Evolutionary conservation across 2,329 filamentous ascomycete species (phyloP).

Genomic region (Elsinoe australis): DNA sequence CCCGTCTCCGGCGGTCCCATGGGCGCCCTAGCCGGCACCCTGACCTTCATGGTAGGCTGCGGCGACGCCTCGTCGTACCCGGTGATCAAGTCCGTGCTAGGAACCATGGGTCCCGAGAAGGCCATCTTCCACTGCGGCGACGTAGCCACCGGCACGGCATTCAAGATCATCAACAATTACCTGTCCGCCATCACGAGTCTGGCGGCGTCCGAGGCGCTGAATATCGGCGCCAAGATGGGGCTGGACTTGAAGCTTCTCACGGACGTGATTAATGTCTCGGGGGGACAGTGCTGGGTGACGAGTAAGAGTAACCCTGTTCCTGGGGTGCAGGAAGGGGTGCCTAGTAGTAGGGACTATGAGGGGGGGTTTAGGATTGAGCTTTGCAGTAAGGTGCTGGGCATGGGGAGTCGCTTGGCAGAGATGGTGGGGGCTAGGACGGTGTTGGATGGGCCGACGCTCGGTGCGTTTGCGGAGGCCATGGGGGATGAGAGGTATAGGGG

Average conservation of each 20-base stretch:
- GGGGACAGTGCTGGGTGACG: conserved; percentile 28
- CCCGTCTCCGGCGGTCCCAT: conserved; percentile 34
- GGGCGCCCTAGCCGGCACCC: conserved; percentile 30
- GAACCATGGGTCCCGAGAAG: conserved; percentile 26
- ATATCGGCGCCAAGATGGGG: conserved; percentile 27
- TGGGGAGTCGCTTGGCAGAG: conserved; percentile 31
- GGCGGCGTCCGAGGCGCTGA: conserved; percentile 26
- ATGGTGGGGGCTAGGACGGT: conserved; percentile 31
- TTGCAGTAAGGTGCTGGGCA: conserved; percentile 30
- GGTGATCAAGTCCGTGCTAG: conserved; percentile 18
- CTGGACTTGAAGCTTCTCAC: conserved; percentile 26
- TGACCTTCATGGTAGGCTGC: conserved; percentile 35
- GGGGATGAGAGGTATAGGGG: conserved; percentile 16
- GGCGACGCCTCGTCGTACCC: conserved; percentile 13
- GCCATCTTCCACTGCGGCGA: conserved; percentile 29
- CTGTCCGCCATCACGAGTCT: conserved; percentile 25
- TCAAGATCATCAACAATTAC: conserved; percentile 30
- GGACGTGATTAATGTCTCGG: conserved; percentile 24
- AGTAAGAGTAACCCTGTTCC: conserved; percentile 27
- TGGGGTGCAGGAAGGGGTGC: conserved; percentile 32
- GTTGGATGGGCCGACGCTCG: conserved; percentile 21
- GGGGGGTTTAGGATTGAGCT: conserved; percentile 34
- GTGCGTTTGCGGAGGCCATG: conserved; percentile 13
- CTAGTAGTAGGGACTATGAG: conserved; percentile 34
- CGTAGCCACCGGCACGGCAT: conserved; percentile 27